Conservation (phyloP, 208 protist species). For the Histomonas meleagridis region DNA sequence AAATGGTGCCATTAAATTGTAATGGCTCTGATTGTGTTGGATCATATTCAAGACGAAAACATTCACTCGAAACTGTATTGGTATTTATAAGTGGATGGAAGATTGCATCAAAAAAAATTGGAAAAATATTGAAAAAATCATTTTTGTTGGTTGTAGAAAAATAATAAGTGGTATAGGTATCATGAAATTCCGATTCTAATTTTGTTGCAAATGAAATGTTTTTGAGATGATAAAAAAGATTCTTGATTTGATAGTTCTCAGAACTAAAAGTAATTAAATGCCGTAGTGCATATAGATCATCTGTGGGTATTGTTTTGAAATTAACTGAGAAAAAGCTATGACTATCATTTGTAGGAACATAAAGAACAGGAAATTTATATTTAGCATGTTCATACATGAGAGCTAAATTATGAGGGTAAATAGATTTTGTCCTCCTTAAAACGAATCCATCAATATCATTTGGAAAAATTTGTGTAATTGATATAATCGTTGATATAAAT, state of each 20-base stretch:
- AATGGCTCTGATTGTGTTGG: not conserved
- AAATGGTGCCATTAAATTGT: not conserved
- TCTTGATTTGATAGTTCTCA: not conserved
- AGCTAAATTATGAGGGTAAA: no score
- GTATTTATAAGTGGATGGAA: not conserved
- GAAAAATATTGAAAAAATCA: not conserved
- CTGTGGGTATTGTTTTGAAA: not conserved
- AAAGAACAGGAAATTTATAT: not conserved
- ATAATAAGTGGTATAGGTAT: not conserved
- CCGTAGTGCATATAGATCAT: not conserved
- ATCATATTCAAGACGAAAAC: not conserved
- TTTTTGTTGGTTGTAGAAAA: not conserved
- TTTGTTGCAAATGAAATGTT: not conserved
- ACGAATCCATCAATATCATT: no score
- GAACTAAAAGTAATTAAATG: not conserved
- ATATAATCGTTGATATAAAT: no score
- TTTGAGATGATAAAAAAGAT: not conserved
- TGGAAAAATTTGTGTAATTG: no score
- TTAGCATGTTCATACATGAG: no score
- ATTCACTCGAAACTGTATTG: not conserved
- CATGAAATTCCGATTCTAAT: not conserved
- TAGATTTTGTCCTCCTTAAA: no score
- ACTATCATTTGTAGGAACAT: not conserved
- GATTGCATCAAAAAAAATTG: not conserved
- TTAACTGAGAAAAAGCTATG: conserved; percentile 1